Base-by-base conservation (phyloP, 257 asterid genomes). In the Solanum acaule region DNA sequence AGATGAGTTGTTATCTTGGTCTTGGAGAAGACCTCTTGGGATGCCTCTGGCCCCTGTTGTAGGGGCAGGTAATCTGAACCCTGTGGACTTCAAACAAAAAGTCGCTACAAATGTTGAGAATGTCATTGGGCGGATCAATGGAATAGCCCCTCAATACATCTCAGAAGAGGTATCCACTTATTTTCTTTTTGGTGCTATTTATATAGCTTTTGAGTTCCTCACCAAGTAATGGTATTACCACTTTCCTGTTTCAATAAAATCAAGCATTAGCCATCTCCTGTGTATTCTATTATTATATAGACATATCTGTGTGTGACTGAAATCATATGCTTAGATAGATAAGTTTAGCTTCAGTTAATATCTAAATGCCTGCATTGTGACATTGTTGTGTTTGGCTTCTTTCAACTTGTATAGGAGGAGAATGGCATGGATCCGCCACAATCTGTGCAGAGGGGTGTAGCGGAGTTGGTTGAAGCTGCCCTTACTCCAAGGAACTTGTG, bases 1-100 rank as follows among this genome's bases (percentile, higher is more conserved):
- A n/a, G 99, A 97, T 90, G 99, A 97, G 93, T 87, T 97, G 90
- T 91, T 97, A 84, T 97, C 99, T 38, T 97, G 99, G 99, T 96
- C 99, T 68, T 97, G 98, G 99, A 95, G 99, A 92, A 93, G 96
- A 92, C 98, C 99, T 56, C 94, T 93, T 12, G 99, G 98, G 86
- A 93, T 94, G 95, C 96, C 98, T 29, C 89, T 92, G 72, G 94
- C 93, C 72, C 94, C 98, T 63, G 93, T 92, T 67, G 98, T 94
- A 52, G 96, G 92, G 52, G 93, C 96, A 10, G 94, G 97, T 85
- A 92, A 92, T 90, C 88, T 97, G 94, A 97, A 91, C 86, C 93
- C 96, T 31, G 93, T 86, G n/a, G 99, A 96, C 91, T 95, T 97
- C 89, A 97, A 96, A 90, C 98, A 92, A 90, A 97, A 97, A 89